phyloP scores from a whole-genome alignment of 305 asterid species.

The Solanum hybrid region DNA sequence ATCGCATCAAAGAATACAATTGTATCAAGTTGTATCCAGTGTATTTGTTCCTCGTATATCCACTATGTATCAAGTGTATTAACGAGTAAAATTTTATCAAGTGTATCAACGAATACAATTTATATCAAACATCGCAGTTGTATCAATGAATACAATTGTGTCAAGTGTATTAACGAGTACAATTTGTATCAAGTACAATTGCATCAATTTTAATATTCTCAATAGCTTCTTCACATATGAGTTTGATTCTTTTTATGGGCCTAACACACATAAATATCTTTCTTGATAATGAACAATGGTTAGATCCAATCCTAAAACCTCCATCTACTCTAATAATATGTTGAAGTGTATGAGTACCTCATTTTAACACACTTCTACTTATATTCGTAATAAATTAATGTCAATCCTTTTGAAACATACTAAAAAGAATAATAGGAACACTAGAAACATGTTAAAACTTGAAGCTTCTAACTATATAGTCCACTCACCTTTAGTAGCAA shows the following conservation, averaged over 20 bases:
- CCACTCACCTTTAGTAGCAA: neutral
- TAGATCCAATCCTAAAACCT: neutral
- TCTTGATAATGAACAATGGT: neutral
- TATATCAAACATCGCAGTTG: neutral
- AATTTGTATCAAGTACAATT: neutral
- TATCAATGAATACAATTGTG: neutral
- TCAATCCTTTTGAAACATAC: neutral
- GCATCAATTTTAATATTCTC: neutral
- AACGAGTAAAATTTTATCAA: too few species aligned
- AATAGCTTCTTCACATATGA: neutral
- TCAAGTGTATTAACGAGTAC: neutral
- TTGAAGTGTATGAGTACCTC: neutral
- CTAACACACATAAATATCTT: neutral
- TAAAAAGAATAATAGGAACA: neutral
- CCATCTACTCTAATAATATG: neutral
- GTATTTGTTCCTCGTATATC: neutral
- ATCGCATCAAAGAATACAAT: neutral
- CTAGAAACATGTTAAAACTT: neutral
- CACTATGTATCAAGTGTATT: neutral
- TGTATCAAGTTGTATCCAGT: neutral
- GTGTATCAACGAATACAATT: neutral
- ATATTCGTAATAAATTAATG: too few species aligned
- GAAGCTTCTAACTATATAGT: neutral
- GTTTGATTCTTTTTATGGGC: neutral
- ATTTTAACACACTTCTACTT: neutral